A percentile compares a stretch with the other conserved stretches of the same genome.
Conservation (phyloP, 192 early-diverging fungal genomes). For the Mortierella antarctica region DNA sequence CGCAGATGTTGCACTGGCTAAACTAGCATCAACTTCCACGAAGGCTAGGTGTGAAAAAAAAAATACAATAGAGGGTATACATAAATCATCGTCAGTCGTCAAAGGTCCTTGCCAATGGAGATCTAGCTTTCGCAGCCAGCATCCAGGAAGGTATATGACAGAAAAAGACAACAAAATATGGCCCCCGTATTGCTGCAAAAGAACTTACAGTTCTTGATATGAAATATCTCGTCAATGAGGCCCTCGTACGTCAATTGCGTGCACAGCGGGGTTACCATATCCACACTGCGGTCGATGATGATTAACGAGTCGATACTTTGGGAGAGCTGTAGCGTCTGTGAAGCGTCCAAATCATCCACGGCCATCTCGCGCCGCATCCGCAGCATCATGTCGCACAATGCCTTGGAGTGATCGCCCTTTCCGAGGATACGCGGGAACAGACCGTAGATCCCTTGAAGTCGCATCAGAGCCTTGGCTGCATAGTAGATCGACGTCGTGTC, state of each 20-base stretch:
- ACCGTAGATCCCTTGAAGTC: constrained; percentile 87
- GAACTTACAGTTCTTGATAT: constrained; percentile 77
- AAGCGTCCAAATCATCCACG: constrained; percentile 61
- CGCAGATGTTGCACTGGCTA: constrained; percentile 56
- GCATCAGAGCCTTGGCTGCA: constrained; percentile 86
- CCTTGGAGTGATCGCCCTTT: constrained; percentile 88
- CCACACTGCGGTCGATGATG: constrained; percentile 90
- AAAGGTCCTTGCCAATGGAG: background rate
- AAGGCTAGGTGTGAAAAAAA: constrained; percentile 63
- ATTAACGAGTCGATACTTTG: constrained; percentile 83
- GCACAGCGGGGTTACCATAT: constrained; percentile 91
- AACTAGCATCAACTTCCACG: constrained; percentile 77
- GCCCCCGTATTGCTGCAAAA: too few species aligned
- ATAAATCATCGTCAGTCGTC: background rate
- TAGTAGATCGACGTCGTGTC: constrained; percentile 80
- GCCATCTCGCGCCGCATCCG: constrained; percentile 87
- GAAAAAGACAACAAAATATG: too few species aligned
- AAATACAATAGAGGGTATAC: background rate
- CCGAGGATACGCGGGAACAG: constrained; percentile 91
- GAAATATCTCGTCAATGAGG: constrained; percentile 93
- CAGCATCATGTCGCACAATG: constrained; percentile 79
- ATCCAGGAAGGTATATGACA: too few species aligned
- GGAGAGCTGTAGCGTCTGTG: constrained; percentile 66
- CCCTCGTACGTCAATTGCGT: constrained; percentile 98
- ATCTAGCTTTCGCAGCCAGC: too few species aligned